Evolutionary conservation across 2,329 filamentous ascomycete genomes (phyloP).

Genomic region (Ceratocystis variospora): DNA sequence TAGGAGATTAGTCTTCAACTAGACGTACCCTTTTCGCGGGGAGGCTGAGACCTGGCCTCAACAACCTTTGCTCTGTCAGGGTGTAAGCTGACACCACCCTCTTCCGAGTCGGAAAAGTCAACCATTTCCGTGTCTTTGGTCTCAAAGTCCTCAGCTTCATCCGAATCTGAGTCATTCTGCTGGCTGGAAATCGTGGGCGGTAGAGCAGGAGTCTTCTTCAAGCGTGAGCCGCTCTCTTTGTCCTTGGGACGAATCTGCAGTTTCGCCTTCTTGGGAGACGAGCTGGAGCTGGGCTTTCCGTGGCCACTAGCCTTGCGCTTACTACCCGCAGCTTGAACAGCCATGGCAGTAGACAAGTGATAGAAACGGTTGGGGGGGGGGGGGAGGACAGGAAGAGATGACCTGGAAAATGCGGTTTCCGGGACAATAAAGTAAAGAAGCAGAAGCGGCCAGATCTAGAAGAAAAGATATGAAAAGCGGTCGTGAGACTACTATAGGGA

Average conservation of each 20-base stretch:
- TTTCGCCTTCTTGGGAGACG: conserved; percentile 39
- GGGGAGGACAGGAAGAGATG: conserved; percentile 8
- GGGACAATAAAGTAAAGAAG: background rate
- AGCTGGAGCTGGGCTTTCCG: conserved; percentile 32
- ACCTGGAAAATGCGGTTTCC: background rate
- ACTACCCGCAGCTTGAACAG: conserved; percentile 32
- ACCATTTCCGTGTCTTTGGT: conserved; percentile 32
- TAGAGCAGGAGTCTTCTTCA: conserved; percentile 24
- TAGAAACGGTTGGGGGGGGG: conserved; percentile 9
- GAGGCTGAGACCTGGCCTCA: conserved; percentile 22
- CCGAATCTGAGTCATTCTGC: conserved; percentile 27
- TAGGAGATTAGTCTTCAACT: background rate
- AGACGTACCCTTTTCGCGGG: conserved; percentile 17
- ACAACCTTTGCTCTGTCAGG: conserved; percentile 26
- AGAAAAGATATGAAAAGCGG: background rate
- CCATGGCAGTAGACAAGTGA: conserved; percentile 12
- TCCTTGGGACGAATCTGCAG: conserved; percentile 29
- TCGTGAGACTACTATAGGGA: background rate
- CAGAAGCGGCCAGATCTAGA: background rate
- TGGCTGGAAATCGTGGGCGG: conserved; percentile 24
- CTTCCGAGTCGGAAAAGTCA: conserved; percentile 38
- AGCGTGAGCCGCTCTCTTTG: conserved; percentile 16
- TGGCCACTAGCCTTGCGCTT: conserved; percentile 43
- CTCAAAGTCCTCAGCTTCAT: conserved; percentile 29
- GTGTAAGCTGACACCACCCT: conserved; percentile 38